Evolutionary conservation across 176 grass and related monocot genomes (phyloP), one percentile per base, ranked within the genome.

Genomic region (Musa troglodytarum): DNA sequence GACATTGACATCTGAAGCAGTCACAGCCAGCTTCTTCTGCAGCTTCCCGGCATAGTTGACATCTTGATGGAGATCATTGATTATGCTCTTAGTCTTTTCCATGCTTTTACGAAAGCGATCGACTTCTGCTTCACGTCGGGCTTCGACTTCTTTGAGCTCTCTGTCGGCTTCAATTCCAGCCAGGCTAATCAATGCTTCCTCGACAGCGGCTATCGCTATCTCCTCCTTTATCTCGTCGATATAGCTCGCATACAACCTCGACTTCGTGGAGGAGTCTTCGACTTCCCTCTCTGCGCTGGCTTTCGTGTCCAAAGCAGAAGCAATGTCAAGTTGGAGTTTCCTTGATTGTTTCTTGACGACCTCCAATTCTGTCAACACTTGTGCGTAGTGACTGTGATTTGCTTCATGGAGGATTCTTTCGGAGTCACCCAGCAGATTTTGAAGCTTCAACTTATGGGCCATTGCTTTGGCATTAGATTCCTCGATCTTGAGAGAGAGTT

Each of bases 1-100:
- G 68, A n/a, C 34, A 51, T 70, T 17, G 68, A 70, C 20, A 51
- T 70, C 68, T 5, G 49, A 70, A 70, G 49, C 49, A 51, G 68
- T 52, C 8, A 12, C 26, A 8, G 21, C 23, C 7, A 65, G 63
- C 62, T 64, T 23, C 20, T 1, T 11, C 20, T 64, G 62, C 20
- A 64, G 62, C 63, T 65, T 26, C 63, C 2, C 13, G 8, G 63
- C 63, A 23, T 65, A 14, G 20, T 26, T 20, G 11, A 65, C 26
- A 9, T 64, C 62, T 25, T 23, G 9, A 9, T 64, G n/a, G 19
- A 64, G 62, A 64, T 64, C 21, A 64, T 26, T 9, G 10, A 11
- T 64, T 11, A 1, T 23, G 16, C 2, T 12, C 9, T 12, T 25
- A 2, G 9, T 24, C 62, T 24, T 10, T 25, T 64, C 20, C 20